These are phyloP conservation scores for Nigrospora oryzae DNA, from an alignment of 2,329 filamentous ascomycete genomes.

Conservation along the genomic window DNA sequence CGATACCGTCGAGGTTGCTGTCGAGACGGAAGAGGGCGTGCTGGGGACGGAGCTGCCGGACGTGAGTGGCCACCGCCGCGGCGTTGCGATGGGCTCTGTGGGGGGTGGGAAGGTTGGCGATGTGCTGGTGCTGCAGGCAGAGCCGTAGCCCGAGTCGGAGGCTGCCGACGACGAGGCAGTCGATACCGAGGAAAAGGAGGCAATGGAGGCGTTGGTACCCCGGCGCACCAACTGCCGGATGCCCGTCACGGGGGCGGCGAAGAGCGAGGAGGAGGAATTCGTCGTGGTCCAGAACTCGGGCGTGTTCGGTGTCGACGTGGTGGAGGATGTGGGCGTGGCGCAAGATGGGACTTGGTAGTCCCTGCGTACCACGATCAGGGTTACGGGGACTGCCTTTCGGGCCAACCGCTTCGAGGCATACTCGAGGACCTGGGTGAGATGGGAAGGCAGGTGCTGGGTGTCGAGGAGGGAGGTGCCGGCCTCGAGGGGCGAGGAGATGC, in stretches of 20 bases:
- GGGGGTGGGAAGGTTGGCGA: constrained; percentile 19
- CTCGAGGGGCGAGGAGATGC: constrained; percentile 56
- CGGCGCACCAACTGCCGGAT: constrained; percentile 31
- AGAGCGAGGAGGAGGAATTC: constrained; percentile 20
- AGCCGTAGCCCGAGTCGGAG: constrained; percentile 8
- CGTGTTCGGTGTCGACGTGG: constrained; percentile 16
- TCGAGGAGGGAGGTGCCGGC: constrained; percentile 53
- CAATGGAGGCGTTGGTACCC: constrained; percentile 22
- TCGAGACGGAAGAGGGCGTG: constrained; percentile 26
- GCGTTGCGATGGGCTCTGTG: constrained; percentile 11
- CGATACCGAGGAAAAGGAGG: neutral
- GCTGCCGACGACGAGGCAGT: constrained; percentile 7
- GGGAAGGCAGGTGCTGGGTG: constrained; percentile 46
- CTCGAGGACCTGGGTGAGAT: constrained; percentile 46
- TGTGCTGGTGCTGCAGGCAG: constrained; percentile 14
- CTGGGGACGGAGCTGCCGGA: constrained; percentile 33
- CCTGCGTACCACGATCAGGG: constrained; percentile 47
- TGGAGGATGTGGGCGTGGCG: constrained; percentile 10
- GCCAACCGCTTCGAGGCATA: constrained; percentile 48
- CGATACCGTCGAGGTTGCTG: constrained; percentile 21
- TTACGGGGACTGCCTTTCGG: constrained; percentile 46
- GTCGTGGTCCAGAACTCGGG: constrained; percentile 5
- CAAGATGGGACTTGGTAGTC: constrained; percentile 44
- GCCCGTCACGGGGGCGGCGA: constrained; percentile 21
- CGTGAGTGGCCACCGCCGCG: constrained; percentile 21